A percentile compares a stretch with the other conserved stretches of the same genome.
phyloP scores from a whole-genome alignment of 2,329 filamentous ascomycete species.

The Onygena corvina region DNA sequence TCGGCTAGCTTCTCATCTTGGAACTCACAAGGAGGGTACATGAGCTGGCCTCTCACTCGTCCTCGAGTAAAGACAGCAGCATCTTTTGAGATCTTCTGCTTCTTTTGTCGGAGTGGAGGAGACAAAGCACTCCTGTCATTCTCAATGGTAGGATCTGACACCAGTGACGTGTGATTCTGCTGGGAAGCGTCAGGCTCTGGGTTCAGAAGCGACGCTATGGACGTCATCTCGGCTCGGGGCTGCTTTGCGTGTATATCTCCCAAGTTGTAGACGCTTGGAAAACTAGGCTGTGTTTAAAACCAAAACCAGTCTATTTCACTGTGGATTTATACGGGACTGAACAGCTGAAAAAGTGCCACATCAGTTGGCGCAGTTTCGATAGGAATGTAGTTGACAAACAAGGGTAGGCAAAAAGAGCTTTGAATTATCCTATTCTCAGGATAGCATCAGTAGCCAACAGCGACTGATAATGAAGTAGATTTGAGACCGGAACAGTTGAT shows the following conservation, averaged over 20 bases:
- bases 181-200: constrained; percentile 38
- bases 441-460: not conserved
- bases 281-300: not conserved
- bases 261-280: not conserved
- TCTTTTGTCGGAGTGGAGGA: constrained; percentile 22
- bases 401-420: not conserved
- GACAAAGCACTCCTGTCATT: constrained; percentile 28
- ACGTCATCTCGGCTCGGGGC: constrained; percentile 41
- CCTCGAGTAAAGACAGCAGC: constrained; percentile 50
- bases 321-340: constrained; percentile 4
- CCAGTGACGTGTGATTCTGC: constrained; percentile 25
- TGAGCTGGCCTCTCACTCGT: constrained; percentile 53
- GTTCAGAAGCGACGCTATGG: constrained; percentile 55
- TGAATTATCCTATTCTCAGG: not conserved
- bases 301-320: not conserved
- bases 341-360: constrained; percentile 2
- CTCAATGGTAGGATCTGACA: constrained; percentile 33
- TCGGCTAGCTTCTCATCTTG: constrained; percentile 45
- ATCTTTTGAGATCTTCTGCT: constrained; percentile 54
- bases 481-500: constrained; percentile 1
- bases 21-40: constrained; percentile 62
- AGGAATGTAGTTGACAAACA: constrained; percentile 6
- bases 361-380: constrained; percentile 7
- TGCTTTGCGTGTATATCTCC: not conserved
- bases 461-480: not conserved